Percentiles rank a stretch among this genome's conserved stretches.
Evolutionary conservation across 768 basidiomycete genomes (phyloP).

Genomic region (Exsudoporus frostii): DNA sequence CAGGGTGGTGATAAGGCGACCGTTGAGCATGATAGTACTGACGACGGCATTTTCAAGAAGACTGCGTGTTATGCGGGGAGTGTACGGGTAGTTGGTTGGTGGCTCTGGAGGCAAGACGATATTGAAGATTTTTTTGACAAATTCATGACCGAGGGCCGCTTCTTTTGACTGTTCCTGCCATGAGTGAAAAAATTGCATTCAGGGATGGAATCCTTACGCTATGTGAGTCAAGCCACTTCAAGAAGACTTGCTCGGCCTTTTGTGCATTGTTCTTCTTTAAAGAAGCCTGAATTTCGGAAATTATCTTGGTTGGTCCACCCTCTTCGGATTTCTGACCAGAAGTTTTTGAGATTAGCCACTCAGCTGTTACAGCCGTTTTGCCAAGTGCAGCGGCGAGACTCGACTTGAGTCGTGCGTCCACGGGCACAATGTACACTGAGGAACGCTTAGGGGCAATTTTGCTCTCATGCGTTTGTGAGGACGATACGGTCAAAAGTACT

Average conservation of each 20-base stretch:
- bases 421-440: slow-evolving; percentile 58
- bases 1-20: slow-evolving; percentile 54
- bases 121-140: slow-evolving; percentile 59
- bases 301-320: slow-evolving; percentile 28
- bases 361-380: slow-evolving; percentile 39
- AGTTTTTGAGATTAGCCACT: slow-evolving; percentile 40
- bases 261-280: slow-evolving; percentile 45
- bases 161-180: slow-evolving; percentile 12
- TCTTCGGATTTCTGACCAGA: slow-evolving; percentile 13
- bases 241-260: slow-evolving; percentile 57
- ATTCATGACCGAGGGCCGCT: slow-evolving; percentile 39
- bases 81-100: slow-evolving; percentile 40
- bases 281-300: slow-evolving; percentile 37
- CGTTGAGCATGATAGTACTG: slow-evolving; percentile 59
- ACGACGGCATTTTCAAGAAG: slow-evolving; percentile 58
- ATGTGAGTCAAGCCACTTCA: slow-evolving; percentile 52
- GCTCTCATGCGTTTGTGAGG: slow-evolving; percentile 21
- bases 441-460: slow-evolving; percentile 35
- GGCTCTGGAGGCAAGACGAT: slow-evolving; percentile 44
- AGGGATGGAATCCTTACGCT: slow-evolving; percentile 13
- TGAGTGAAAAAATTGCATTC: neutral
- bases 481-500: slow-evolving; percentile 49
- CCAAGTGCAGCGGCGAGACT: slow-evolving; percentile 66
- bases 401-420: slow-evolving; percentile 49
- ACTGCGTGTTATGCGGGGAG: slow-evolving; percentile 52